phyloP scores from a whole-genome alignment of 148 eudicot species.

The Chenopodium album region DNA sequence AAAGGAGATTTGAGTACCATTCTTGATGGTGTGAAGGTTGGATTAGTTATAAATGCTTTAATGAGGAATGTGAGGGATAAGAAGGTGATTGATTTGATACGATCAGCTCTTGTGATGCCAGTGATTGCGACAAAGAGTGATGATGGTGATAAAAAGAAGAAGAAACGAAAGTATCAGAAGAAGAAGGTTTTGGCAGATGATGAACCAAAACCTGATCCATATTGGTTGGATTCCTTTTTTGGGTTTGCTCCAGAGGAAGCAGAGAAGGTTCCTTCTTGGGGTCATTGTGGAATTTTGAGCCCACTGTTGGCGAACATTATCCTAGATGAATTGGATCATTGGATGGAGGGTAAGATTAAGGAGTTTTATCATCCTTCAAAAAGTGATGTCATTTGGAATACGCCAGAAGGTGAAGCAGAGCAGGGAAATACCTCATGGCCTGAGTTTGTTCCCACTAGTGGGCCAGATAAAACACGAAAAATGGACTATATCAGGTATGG shows the following conservation, averaged over 20 bases:
- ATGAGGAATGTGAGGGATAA: slow-evolving; percentile 93
- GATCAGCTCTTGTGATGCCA: slow-evolving; percentile 67
- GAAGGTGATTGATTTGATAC: slow-evolving; percentile 84
- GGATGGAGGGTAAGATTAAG: slow-evolving; percentile 88
- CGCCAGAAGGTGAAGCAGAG: slow-evolving; percentile 77
- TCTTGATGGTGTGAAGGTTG: slow-evolving; percentile 90
- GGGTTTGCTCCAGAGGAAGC: slow-evolving; percentile 98
- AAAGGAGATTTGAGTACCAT: slow-evolving; percentile 85
- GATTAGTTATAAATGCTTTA: slow-evolving; percentile 72
- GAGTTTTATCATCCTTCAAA: slow-evolving; percentile 79
- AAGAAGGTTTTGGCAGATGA: slow-evolving; percentile 81
- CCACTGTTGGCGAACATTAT: slow-evolving; percentile 76
- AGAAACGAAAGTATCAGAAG: slow-evolving; percentile 78
- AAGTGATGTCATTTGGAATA: slow-evolving; percentile 92
- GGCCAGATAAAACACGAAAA: slow-evolving; percentile 89
- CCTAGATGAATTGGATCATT: slow-evolving; percentile 78
- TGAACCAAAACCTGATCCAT: slow-evolving; percentile 95
- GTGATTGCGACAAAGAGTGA: slow-evolving; percentile 54
- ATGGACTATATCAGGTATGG: slow-evolving; percentile 84
- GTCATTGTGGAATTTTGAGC: slow-evolving; percentile 91
- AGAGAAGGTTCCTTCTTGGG: slow-evolving; percentile 72
- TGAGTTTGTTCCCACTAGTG: slow-evolving; percentile 94
- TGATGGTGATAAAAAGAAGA: slow-evolving; percentile 55
- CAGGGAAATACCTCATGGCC: slow-evolving; percentile 98
- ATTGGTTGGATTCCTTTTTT: slow-evolving; percentile 81